Conservation (phyloP, 2,329 filamentous ascomycete genomes). For the Xylaria sp. region DNA sequence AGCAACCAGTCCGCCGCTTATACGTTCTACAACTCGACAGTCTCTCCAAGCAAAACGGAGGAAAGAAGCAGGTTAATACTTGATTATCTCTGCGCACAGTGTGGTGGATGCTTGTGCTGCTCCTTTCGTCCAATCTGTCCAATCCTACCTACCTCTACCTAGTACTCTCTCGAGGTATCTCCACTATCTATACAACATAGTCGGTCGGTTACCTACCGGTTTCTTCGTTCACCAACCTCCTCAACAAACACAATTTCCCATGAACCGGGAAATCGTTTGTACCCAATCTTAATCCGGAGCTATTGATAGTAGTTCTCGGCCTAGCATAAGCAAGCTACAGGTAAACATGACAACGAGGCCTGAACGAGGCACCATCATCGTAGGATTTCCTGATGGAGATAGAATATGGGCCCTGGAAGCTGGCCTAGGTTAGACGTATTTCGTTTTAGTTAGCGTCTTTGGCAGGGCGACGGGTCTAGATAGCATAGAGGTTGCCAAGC, state of each 20-base stretch:
- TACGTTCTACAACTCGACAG: not conserved
- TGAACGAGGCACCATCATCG: not conserved
- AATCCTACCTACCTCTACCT: not conserved
- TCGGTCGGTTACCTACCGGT: not conserved
- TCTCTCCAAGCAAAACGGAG: not conserved
- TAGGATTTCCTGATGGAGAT: conserved; percentile 15
- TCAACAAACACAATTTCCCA: conserved; percentile 6
- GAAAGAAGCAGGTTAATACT: not conserved
- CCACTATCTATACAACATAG: conserved; percentile 8
- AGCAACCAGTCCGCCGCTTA: not conserved
- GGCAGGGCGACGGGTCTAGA: conserved; percentile 47
- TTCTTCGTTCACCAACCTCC: conserved; percentile 27
- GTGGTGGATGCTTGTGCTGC: not conserved
- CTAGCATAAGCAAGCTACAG: conserved; percentile 15
- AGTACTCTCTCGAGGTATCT: not conserved
- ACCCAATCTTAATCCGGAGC: conserved; percentile 23
- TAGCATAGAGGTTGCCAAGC: conserved; percentile 13
- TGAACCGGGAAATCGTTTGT: conserved; percentile 8
- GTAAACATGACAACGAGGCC: conserved; percentile 4
- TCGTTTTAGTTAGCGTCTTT: conserved; percentile 42
- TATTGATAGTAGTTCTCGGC: conserved; percentile 27
- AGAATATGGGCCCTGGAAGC: conserved; percentile 4
- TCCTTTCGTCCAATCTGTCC: not conserved
- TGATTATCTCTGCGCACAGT: not conserved
- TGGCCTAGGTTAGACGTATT: conserved; percentile 31